Evolutionary conservation across 495 filamentous ascomycete genomes (phyloP), one percentile per base, ranked within the genome.

Genomic region (Hypomontagnella submonticulosa): DNA sequence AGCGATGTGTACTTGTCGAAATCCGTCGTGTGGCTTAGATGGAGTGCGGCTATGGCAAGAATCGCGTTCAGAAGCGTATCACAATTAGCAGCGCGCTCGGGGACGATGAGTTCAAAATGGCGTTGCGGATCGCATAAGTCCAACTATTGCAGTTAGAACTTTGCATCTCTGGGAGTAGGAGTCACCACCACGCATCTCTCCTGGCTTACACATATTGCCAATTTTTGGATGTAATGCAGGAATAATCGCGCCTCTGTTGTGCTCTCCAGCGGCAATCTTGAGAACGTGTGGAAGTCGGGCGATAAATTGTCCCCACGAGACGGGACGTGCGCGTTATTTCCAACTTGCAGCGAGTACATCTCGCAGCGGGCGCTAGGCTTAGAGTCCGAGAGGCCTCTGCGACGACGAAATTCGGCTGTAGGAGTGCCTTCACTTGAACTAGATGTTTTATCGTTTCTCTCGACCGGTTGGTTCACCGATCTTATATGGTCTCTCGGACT

Each of bases 31-130:
- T 81, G 77, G 40, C 80, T 82, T 40, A 86, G 63, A 67, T 89
- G 85, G 9, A 82, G 74, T 2, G 83, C 82, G 1, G 86, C 83
- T 20, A 87, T 71, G 7, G 86, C 84, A 56, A 88, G 79, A 9
- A 88, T 84, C 38, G 86, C 84, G 46, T 86, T 85, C 37, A 86
- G 73, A 5, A 89, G 71, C 27, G 83, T 80, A n/a, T 79, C 78
- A 46, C 76, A 84, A 15, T 60, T 76, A 10, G 77, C 75, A 4
- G 85, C 83, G 41, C 77, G 69, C 48, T 81, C 75, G 0, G 85
- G 84, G 1, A 88, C 83, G 9, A 81, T 69, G 1, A 81, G 73
- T 18, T 83, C 78, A 56, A 88, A 88, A 61, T 84, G 83, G 49
- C 78, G 78, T 37, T 72, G 74, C 7, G 80, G 78, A 66, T 88